Conservation (phyloP, 352 stramenopile genomes). For the Thraustotheca clavata region DNA sequence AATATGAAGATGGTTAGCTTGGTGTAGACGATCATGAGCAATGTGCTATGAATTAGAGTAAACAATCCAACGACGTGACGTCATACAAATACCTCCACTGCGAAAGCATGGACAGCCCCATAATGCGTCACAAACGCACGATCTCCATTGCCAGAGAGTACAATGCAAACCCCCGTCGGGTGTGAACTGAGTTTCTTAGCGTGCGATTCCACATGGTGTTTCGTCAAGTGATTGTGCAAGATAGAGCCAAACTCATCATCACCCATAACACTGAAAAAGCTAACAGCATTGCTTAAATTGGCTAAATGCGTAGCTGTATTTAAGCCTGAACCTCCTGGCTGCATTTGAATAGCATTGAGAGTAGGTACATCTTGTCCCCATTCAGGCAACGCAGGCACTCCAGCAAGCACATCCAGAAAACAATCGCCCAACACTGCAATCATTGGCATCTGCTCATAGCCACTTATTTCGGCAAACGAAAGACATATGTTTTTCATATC, state of each 20-base stretch:
- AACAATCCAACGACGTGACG: not conserved
- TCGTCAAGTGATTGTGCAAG: constrained; percentile 26
- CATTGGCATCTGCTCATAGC: not conserved
- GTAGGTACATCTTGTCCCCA: constrained; percentile 75
- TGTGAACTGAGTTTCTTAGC: constrained; percentile 29
- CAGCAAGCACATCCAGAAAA: constrained; percentile 73
- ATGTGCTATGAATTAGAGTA: constrained; percentile 34
- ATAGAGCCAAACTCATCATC: constrained; percentile 14
- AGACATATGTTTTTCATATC: too few relatives aligned
- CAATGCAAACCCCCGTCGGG: constrained; percentile 71
- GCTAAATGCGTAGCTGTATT: constrained; percentile 78
- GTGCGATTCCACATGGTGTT: constrained; percentile 33
- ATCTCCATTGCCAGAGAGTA: constrained; percentile 63
- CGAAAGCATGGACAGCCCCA: constrained; percentile 50
- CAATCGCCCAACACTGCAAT: constrained; percentile 52
- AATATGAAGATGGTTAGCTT: constrained; percentile 62
- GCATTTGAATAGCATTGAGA: constrained; percentile 53
- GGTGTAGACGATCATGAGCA: constrained; percentile 43
- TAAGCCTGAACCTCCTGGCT: constrained; percentile 68
- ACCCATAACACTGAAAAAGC: constrained; percentile 55
- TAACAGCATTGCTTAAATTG: constrained; percentile 41
- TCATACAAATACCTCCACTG: constrained; percentile 34
- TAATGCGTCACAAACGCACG: constrained; percentile 81
- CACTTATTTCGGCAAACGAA: too few relatives aligned
- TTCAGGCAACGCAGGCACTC: constrained; percentile 62